These are phyloP conservation scores for Abelmoschus esculentus DNA, from an alignment of 345 rosid species.

Conservation along the genomic window DNA sequence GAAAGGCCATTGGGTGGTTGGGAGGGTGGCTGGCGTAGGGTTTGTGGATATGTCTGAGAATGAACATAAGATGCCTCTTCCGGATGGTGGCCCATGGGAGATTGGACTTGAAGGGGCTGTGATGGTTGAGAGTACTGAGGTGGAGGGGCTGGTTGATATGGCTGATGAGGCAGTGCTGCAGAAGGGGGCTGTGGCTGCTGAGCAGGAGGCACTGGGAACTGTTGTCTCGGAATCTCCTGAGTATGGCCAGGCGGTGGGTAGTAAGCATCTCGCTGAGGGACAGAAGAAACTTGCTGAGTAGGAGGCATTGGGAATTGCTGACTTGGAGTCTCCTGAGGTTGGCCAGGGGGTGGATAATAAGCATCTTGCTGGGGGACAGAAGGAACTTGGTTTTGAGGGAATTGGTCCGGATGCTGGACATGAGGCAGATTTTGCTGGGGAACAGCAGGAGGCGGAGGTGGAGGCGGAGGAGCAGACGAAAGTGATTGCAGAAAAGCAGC, in stretches of 20 bases:
- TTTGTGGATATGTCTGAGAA: slow-evolving; percentile 48
- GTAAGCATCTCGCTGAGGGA: slow-evolving; percentile 66
- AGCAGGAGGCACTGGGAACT: slow-evolving; percentile 46
- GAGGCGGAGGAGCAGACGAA: slow-evolving; percentile 27
- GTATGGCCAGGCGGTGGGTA: slow-evolving; percentile 50
- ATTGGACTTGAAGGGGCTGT: slow-evolving; percentile 45
- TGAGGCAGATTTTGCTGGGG: slow-evolving; percentile 45
- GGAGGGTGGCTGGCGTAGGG: slow-evolving; percentile 34
- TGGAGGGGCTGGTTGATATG: slow-evolving; percentile 42
- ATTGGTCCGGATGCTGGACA: slow-evolving; percentile 55
- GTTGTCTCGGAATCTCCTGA: slow-evolving; percentile 54
- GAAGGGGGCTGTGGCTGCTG: slow-evolving; percentile 39
- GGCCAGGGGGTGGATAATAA: slow-evolving; percentile 52
- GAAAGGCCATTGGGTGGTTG: slow-evolving; percentile 33
- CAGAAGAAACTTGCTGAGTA: slow-evolving; percentile 24
- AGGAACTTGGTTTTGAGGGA: slow-evolving; percentile 34
- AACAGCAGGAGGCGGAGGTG: slow-evolving; percentile 21
- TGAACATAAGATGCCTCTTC: slow-evolving; percentile 55
- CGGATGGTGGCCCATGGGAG: slow-evolving; percentile 38
- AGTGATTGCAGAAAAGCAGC: slow-evolving; percentile 29
- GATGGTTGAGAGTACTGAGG: slow-evolving; percentile 48
- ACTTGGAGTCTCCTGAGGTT: slow-evolving; percentile 49
- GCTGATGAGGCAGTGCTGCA: slow-evolving; percentile 46
- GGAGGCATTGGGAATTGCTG: slow-evolving; percentile 57
- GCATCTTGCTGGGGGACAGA: slow-evolving; percentile 54